Base-by-base conservation (phyloP, 345 rosid genomes). In the Mercurialis annua region DNA sequence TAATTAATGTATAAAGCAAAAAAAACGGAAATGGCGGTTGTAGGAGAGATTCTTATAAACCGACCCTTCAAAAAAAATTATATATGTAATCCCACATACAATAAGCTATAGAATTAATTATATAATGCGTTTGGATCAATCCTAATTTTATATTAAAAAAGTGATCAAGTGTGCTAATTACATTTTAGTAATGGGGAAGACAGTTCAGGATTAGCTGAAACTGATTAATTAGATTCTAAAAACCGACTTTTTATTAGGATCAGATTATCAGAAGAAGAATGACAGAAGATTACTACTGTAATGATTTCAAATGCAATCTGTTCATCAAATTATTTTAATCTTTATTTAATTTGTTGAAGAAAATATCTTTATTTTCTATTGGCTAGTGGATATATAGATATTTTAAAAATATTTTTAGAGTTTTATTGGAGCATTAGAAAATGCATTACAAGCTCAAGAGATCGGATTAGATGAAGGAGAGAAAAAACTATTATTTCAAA, bases 191-290 rank as follows among this genome's bases (percentile, higher is more conserved):
- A 31, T 5, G 23, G 38, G 46, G 2, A 44, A 47, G 75, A 68
- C 78, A 73, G 70, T 79, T 62, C 76, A 70, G 52, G 73, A 76
- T 64, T 80, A 64, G 73, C 67, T 66, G n/a, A 63, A 62, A 66
- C 69, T 70, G 70, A n/a, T 73, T 65, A 43, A n/a, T n/a, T n/a
- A 69, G 80, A 80, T 80, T 76, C 69, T 60, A 30, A 11, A 50
- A 42, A 72, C 87, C 78, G 79, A 80, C 86, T 68, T 69, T 66
- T n/a, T 80, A 69, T 85, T 16, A 85, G 86, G 81, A 80, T 78
- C 14, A 34, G 79, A n/a, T n/a, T n/a, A n/a, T n/a, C n/a, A n/a
- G n/a, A n/a, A n/a, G n/a, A 70, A 65, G 80, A 77, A 62, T 77
- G 87, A 85, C 92, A 83, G 84, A 84, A 73, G 44, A 70, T 68